A percentile compares a stretch with the other conserved stretches of the same genome.
Conservation (phyloP, 1,284 basidiomycete species). For the Sphagnurus paluster region DNA sequence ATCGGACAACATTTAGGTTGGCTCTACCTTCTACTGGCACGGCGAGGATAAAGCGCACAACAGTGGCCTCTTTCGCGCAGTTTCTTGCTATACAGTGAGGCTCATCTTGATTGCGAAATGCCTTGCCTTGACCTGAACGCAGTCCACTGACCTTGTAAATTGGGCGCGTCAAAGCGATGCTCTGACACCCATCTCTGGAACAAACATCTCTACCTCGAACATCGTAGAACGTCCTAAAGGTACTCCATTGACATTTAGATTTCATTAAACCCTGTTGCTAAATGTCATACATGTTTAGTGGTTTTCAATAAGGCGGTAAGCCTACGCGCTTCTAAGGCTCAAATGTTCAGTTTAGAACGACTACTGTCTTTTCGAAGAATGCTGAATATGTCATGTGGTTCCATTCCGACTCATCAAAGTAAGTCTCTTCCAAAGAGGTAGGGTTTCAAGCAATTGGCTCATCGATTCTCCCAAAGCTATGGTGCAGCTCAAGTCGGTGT, state of each 20-base stretch:
- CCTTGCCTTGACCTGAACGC: neutral
- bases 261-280: neutral
- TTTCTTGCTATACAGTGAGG: constrained; percentile 56
- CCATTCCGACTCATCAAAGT: constrained; percentile 65
- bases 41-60: constrained; percentile 66
- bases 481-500: constrained; percentile 64
- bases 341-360: neutral
- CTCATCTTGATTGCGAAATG: too few species aligned
- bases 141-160: constrained; percentile 54
- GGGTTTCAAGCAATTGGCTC: neutral
- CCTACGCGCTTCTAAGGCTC: neutral
- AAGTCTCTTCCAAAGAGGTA: constrained; percentile 19
- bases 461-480: constrained; percentile 42
- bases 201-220: constrained; percentile 58
- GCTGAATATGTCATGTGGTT: constrained; percentile 73
- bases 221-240: constrained; percentile 68
- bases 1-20: too few species aligned
- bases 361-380: constrained; percentile 37
- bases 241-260: constrained; percentile 18
- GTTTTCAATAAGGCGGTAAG: constrained; percentile 53
- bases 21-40: constrained; percentile 60
- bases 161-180: constrained; percentile 64
- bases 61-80: constrained; percentile 55
- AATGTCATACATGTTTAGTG: constrained; percentile 31
- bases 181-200: constrained; percentile 50